A percentile compares a stretch with the other conserved stretches of the same genome.
Conservation (phyloP, 768 basidiomycete genomes). For the Tricholoma matsutake region DNA sequence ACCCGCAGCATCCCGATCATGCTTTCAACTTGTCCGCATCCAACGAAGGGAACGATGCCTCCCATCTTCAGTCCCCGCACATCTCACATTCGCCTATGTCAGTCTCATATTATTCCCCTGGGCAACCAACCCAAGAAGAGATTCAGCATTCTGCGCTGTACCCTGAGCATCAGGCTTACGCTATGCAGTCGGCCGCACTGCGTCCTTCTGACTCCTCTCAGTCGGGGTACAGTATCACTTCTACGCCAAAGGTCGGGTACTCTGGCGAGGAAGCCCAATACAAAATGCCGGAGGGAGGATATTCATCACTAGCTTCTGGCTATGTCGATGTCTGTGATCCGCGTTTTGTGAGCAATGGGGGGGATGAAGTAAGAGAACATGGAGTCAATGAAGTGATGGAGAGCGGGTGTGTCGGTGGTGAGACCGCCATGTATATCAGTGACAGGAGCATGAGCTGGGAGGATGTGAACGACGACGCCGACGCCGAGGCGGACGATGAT, state of each 20-base stretch:
- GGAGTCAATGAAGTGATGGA: constrained; percentile 3
- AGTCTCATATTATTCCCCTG: constrained; percentile 8
- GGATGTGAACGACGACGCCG: constrained; percentile 21
- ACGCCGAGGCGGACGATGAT: constrained; percentile 26
- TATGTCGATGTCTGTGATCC: constrained; percentile 15
- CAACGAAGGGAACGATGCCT: background rate
- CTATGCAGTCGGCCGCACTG: constrained; percentile 9
- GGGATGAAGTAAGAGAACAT: constrained; percentile 1
- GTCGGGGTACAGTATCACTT: constrained; percentile 1
- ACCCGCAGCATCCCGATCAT: constrained; percentile 6
- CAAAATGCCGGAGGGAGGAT: constrained; percentile 5
- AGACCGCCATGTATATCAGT: background rate
- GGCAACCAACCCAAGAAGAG: constrained; percentile 3
- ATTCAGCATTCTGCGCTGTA: background rate
- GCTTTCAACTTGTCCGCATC: constrained; percentile 14
- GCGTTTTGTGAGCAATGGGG: constrained; percentile 4
- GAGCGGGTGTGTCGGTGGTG: constrained; percentile 6
- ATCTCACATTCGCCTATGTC: background rate
- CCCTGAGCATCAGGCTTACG: constrained; percentile 1
- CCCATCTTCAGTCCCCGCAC: constrained; percentile 3
- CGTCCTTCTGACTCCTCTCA: constrained; percentile 2
- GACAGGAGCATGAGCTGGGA: constrained; percentile 3
- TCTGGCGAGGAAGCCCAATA: constrained; percentile 1
- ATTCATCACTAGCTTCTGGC: background rate
- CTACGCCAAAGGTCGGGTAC: constrained; percentile 7